Evolutionary conservation across 495 filamentous ascomycete species (phyloP), one percentile per base, ranked within the genome.

Genomic region (Penicillium argentinense): DNA sequence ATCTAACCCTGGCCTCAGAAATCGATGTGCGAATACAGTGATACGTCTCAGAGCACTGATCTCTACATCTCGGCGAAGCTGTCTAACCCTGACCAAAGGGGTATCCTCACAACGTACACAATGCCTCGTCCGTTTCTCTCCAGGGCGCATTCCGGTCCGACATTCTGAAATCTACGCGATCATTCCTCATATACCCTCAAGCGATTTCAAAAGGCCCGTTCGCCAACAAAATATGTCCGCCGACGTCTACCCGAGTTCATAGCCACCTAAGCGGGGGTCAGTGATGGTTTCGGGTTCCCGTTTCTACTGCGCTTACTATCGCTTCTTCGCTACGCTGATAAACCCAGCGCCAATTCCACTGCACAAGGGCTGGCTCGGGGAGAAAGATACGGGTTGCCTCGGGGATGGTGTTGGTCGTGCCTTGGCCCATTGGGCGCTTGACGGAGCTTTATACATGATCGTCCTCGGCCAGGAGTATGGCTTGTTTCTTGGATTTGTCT

Each of bases 151-250:
- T n/a, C n/a, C n/a, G n/a, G n/a, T n/a, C n/a, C n/a, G n/a, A n/a
- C n/a, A n/a, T n/a, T n/a, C n/a, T n/a, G n/a, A n/a, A n/a, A n/a
- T n/a, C n/a, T n/a, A n/a, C n/a, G n/a, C n/a, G 17, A 79, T 82
- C 25, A 81, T 84, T 53, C 33, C 80, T 79, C 0, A 67, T 82
- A 37, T 66, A 83, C 5, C 81, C 78, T 1, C 79, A 84, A 56
- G 78, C 79, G 24, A 74, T 84, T 38, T 79, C 79, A 16, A 84
- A 83, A 54, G 80, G 80, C 0, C 78, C 79, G 0, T 84, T 84
- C 49, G 73, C 80, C 5, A 79, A 83, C 54, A 79, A n/a, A 78
- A 49, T 82, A 75, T 39, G 80, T 83, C 23, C 64, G 73, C 25
- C 68, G 79, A 9, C 61, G 70, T 25, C 69, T 84, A 17, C 74